Evolutionary conservation across 805 yeast genomes (phyloP).

Genomic region (Grigorovia humatica): DNA sequence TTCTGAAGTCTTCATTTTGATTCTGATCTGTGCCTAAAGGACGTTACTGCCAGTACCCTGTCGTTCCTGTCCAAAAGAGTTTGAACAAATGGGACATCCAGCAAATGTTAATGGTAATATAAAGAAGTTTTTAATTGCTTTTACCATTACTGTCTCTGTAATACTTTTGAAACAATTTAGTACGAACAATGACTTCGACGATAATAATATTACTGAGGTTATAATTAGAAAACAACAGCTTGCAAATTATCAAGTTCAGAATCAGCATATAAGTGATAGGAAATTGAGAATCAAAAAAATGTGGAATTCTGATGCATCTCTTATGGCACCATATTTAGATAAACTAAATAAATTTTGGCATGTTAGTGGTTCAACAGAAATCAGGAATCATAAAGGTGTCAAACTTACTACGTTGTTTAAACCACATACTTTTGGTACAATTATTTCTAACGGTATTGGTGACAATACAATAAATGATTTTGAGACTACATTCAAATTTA

Average conservation of each 20-base stretch:
- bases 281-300: constrained; percentile 6
- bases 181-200: neutral
- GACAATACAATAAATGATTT: constrained; percentile 27
- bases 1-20: too few relatives aligned
- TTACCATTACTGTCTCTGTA: neutral
- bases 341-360: constrained; percentile 23
- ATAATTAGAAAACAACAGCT: neutral
- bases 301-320: constrained; percentile 20
- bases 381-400: constrained; percentile 19
- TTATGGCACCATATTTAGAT: constrained; percentile 21
- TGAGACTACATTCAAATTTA: constrained; percentile 18
- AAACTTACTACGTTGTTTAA: constrained; percentile 13
- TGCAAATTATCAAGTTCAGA: too few relatives aligned
- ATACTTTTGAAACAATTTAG: neutral
- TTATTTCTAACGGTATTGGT: constrained; percentile 26
- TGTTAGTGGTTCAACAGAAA: constrained; percentile 22
- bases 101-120: neutral
- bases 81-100: neutral
- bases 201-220: neutral
- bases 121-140: neutral
- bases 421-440: constrained; percentile 11
- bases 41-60: neutral
- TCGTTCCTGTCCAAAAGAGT: neutral
- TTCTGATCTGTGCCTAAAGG: neutral
- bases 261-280: neutral